Base-by-base conservation (phyloP, 2,329 filamentous ascomycete genomes). In the Microdochium nivale region DNA sequence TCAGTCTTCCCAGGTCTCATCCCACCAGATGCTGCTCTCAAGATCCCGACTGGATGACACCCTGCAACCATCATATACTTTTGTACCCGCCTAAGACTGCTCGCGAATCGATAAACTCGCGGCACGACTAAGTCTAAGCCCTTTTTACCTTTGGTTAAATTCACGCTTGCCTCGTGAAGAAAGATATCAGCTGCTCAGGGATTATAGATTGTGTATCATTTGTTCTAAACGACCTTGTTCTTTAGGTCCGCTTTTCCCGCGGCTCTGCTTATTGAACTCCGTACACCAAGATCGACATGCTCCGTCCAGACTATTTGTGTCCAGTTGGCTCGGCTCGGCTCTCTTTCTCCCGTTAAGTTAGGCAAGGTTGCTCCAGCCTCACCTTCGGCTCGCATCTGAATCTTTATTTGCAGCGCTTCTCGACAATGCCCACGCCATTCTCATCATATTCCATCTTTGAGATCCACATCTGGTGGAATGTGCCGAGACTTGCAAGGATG, bases 381-480 rank as follows among this genome's bases (percentile, higher is more conserved):
- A 40, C 23, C 19, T 23, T 19, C 21, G 13, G 3, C 40, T 11
- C 14, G 14, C 7, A 5, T 44, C n/a, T 19, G 19, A 13, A 19
- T 9, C 23, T 30, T 40, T 73, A 97, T 75, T 96, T 95, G 79
- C 92, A 97, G 62, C 92, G 79, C 81, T 96, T 96, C 77, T 97
- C 92, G 46, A 97, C 88, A 60, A 97, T 91, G 57, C 83, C 83
- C 5, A 84, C 76, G 1, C 94, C 94, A 67, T 96, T 91, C 76
- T 99, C 95, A 57, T 96, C 90, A 62, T 96, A 97, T 74, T 99
- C 94, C 76, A 96, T 95, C 70, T 84, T 89, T 24, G 87, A 92
- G 61, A 99, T 95, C 94, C 94, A 99, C 87, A 99, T 92, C 75
- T 99, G 94, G 73, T 99, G 94, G 72, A 99, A 99, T 14, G 91